Conservation (phyloP, 1,284 basidiomycete species). For the Phaffia rhodozyma region DNA sequence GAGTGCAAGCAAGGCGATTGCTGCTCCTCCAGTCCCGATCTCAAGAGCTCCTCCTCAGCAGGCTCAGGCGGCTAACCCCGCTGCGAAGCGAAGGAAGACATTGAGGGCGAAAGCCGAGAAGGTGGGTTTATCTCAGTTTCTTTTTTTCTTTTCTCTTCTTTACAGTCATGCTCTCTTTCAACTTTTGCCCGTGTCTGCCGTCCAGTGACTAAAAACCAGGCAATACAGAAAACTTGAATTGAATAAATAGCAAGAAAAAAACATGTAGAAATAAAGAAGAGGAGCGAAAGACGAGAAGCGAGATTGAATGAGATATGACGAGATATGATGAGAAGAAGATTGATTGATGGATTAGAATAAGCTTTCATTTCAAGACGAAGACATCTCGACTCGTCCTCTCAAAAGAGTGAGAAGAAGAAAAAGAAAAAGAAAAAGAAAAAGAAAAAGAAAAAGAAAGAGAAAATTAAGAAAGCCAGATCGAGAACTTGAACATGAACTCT, state of each 20-base stretch:
- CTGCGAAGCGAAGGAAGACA: neutral
- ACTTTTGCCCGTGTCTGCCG: too few species aligned
- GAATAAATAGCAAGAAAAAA: neutral
- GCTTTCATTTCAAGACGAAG: neutral
- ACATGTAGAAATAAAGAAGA: neutral
- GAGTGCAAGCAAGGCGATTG: too few species aligned
- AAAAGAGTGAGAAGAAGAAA: neutral
- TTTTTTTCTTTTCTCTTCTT: too few species aligned
- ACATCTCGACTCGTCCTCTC: too few species aligned
- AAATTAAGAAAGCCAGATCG: neutral
- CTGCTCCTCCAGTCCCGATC: too few species aligned
- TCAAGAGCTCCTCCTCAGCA: neutral
- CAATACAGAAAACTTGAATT: neutral
- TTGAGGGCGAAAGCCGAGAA: neutral
- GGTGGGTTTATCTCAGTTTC: neutral
- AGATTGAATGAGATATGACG: neutral
- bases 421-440: neutral
- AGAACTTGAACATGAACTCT: too few species aligned
- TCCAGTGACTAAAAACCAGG: neutral
- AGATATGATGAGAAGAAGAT: neutral
- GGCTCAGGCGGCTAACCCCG: neutral
- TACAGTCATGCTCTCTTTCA: too few species aligned
- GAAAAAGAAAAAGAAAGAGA: neutral
- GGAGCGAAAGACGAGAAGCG: neutral
- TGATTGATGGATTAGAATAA: neutral